Evolutionary conservation across 1,284 basidiomycete genomes (phyloP).

Genomic region (Volvariella volvacea): DNA sequence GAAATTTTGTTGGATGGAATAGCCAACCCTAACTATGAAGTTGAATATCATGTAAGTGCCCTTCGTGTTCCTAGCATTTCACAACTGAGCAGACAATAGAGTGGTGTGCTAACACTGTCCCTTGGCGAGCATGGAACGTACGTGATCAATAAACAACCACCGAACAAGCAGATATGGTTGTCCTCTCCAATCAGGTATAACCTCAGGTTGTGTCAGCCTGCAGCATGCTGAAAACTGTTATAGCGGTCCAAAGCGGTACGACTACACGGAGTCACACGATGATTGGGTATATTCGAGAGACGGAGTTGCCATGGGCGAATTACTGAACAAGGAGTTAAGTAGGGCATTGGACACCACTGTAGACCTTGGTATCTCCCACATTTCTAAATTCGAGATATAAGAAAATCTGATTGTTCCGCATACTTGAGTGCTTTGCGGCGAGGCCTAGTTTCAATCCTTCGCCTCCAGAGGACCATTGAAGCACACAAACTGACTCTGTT

Average conservation of each 20-base stretch:
- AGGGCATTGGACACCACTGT: constrained; percentile 26
- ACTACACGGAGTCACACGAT: constrained; percentile 50
- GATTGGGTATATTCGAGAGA: constrained; percentile 80
- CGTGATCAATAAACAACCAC: constrained; percentile 99
- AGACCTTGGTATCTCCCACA: constrained; percentile 17
- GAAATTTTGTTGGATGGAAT: constrained; percentile 71
- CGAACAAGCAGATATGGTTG: constrained; percentile 98
- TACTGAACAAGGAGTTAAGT: constrained; percentile 67
- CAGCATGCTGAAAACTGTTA: constrained; percentile 5
- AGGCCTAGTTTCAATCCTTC: not conserved
- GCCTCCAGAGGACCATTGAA: not conserved
- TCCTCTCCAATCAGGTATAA: constrained; percentile 78
- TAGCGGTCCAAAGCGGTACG: constrained; percentile 88
- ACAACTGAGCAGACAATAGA: constrained; percentile 18
- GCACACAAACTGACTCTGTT: no score
- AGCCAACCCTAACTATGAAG: constrained; percentile 63
- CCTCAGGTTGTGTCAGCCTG: not conserved
- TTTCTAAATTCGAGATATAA: constrained; percentile 11
- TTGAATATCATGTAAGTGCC: constrained; percentile 90
- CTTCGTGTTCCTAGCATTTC: constrained; percentile 1
- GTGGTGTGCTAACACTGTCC: constrained; percentile 84
- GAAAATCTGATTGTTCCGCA: constrained; percentile 1
- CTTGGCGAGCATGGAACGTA: constrained; percentile 89
- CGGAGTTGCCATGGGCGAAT: constrained; percentile 49
- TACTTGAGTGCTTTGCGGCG: no score